Conservation (phyloP, 1,284 basidiomycete genomes). For the Hypsizygus ulmarius region DNA sequence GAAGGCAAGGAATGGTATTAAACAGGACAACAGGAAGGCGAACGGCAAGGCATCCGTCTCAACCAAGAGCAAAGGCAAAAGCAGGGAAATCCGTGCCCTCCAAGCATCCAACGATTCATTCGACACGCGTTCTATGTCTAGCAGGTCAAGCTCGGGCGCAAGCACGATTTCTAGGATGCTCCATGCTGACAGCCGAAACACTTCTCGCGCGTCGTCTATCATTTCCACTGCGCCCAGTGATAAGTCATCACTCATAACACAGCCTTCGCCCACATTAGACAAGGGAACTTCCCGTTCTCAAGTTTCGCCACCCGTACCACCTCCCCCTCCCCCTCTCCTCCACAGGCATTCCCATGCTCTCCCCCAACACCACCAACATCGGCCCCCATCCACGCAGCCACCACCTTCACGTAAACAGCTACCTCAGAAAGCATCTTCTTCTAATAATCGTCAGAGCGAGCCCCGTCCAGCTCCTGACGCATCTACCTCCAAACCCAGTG, state of each 20-base stretch:
- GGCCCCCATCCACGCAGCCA: slow-evolving; percentile 8
- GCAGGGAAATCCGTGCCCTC: slow-evolving; percentile 15
- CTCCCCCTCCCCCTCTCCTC: slow-evolving; percentile 21
- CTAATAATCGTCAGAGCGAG: slow-evolving; percentile 8
- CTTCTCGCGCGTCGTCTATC: slow-evolving; percentile 50
- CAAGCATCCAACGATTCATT: slow-evolving; percentile 16
- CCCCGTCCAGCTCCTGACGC: slow-evolving; percentile 1
- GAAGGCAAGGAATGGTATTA: slow-evolving; percentile 9
- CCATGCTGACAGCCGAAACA: slow-evolving; percentile 27
- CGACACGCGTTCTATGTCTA: slow-evolving; percentile 19
- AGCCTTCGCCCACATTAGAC: slow-evolving; percentile 31
- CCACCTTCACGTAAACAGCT: slow-evolving; percentile 2
- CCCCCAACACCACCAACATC: slow-evolving; percentile 32
- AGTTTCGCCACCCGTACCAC: slow-evolving; percentile 22
- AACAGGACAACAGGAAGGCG: background rate
- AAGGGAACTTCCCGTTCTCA: slow-evolving; percentile 21
- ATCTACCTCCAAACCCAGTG: slow-evolving; percentile 9
- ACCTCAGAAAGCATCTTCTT: slow-evolving; percentile 8
- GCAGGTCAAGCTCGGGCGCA: slow-evolving; percentile 36
- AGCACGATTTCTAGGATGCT: slow-evolving; percentile 36
- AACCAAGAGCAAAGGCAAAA: slow-evolving; percentile 25
- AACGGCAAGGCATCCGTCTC: background rate
- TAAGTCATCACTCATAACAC: slow-evolving; percentile 23
- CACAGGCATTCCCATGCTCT: slow-evolving; percentile 29
- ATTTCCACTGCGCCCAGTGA: slow-evolving; percentile 38